A percentile compares a stretch with the other conserved stretches of the same genome.
These are phyloP conservation scores for Colletotrichum sp. DNA, from an alignment of 2,329 filamentous ascomycete species.

Conservation along the genomic window DNA sequence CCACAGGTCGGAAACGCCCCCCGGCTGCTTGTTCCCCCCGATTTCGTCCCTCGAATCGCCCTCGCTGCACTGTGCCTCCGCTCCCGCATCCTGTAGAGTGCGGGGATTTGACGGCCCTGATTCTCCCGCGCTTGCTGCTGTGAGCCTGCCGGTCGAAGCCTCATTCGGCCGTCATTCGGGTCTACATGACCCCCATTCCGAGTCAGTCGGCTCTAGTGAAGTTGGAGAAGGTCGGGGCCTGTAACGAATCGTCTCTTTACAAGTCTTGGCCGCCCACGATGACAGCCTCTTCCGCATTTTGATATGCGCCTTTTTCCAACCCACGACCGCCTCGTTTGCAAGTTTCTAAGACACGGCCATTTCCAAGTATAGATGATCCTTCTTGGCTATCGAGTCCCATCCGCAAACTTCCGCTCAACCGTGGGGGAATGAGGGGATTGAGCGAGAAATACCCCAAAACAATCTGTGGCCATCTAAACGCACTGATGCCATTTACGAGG, in stretches of 20 bases:
- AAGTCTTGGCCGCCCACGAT: constrained; percentile 2
- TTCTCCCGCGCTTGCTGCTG: constrained; percentile 13
- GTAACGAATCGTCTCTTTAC: neutral
- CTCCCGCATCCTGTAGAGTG: constrained; percentile 18
- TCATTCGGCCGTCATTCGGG: constrained; percentile 3
- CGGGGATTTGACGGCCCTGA: constrained; percentile 22
- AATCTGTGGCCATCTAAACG: neutral
- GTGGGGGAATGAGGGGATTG: neutral
- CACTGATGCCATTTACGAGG: neutral
- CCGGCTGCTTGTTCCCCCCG: constrained; percentile 2
- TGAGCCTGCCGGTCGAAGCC: neutral
- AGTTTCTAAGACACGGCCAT: constrained; percentile 7
- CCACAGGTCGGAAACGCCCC: neutral
- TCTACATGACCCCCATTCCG: constrained; percentile 10
- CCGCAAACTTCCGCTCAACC: constrained; percentile 13
- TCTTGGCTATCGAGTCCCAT: constrained; percentile 4
- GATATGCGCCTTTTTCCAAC: constrained; percentile 14
- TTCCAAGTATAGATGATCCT: constrained; percentile 13
- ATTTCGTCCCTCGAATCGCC: constrained; percentile 4
- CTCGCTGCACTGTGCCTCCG: constrained; percentile 16
- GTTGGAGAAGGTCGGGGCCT: constrained; percentile 2
- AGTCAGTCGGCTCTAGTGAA: constrained; percentile 10
- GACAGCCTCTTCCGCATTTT: neutral
- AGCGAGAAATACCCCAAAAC: neutral
- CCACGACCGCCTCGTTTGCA: constrained; percentile 11